Evolutionary conservation across 2,329 filamentous ascomycete genomes (phyloP), one percentile per base, ranked within the genome.

Genomic region (Ilyonectria robusta): DNA sequence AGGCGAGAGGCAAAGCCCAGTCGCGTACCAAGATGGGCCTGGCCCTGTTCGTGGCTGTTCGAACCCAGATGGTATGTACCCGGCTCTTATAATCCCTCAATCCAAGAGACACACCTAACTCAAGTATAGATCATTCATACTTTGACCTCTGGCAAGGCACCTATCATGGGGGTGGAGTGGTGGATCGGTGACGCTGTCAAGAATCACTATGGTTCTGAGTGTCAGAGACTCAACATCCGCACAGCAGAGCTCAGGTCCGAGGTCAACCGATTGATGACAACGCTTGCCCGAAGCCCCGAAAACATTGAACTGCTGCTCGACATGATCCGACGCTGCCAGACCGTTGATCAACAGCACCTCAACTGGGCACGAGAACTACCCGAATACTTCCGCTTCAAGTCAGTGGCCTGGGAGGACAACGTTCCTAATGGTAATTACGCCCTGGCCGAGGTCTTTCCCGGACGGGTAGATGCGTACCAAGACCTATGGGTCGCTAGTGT

Each of bases 401-500:
- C 87, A 1, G 85, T 88, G 2, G 85, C 85, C 3, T 90, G 88
- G 88, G 86, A 89, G 67, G 84, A 87, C 66, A 81, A 84, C 67
- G 81, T 88, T 4, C 84, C 85, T 0, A 81, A 82, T 50, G 85
- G 84, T 23, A 85, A 90, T 75, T 88, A 87, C 70, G 71, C 79
- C 23, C 81, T 81, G 64, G 85, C 87, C 2, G 87, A 89, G 69
- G 86, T 89, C 0, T 91, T 85, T 71, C 89, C 89, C 0, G 89
- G 89, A 2, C 83, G 86, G 17, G 85, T 91, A 23, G 89, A 91
- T 72, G 81, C 87, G 6, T 91, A 90, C 74, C 79, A 81, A 23
- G 88, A 91, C 76, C 81, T 90, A 50, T 90, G 85, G 83, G 85
- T 88, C 47, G 85, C 85, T n/a, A 86, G 83, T 65, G 80, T 88